These are phyloP conservation scores for Verticillium zaregamsianum DNA, from an alignment of 2,329 filamentous ascomycete genomes.

Conservation along the genomic window DNA sequence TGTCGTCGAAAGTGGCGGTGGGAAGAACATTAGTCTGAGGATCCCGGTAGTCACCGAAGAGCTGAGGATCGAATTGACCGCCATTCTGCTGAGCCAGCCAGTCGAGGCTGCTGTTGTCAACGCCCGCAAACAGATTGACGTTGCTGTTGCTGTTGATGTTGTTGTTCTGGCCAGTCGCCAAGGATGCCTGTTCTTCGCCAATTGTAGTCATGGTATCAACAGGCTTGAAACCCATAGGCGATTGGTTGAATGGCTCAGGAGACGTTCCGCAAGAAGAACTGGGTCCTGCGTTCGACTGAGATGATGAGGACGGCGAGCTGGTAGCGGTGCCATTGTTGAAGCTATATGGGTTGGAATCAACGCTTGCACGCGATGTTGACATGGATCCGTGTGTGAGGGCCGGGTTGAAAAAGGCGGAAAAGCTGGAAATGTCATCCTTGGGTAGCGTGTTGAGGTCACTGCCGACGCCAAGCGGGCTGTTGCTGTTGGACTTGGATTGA, in stretches of 20 bases:
- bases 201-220: slow-evolving; percentile 61
- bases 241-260: slow-evolving; percentile 70
- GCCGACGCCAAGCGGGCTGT: neutral
- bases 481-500: slow-evolving; percentile 20
- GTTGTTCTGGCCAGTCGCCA: slow-evolving; percentile 26
- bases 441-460: slow-evolving; percentile 13
- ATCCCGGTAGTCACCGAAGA: slow-evolving; percentile 91
- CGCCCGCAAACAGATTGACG: slow-evolving; percentile 23
- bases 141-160: neutral
- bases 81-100: slow-evolving; percentile 78
- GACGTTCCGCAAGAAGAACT: slow-evolving; percentile 72
- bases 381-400: slow-evolving; percentile 38
- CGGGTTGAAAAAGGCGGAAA: slow-evolving; percentile 57
- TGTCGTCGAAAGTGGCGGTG: slow-evolving; percentile 66
- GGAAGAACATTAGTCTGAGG: slow-evolving; percentile 75
- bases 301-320: slow-evolving; percentile 62
- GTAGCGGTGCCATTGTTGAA: slow-evolving; percentile 47
- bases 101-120: slow-evolving; percentile 58
- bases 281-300: slow-evolving; percentile 51
- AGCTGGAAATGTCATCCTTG: slow-evolving; percentile 50
- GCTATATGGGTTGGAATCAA: slow-evolving; percentile 46
- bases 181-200: slow-evolving; percentile 55
- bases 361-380: slow-evolving; percentile 40
- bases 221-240: slow-evolving; percentile 62
- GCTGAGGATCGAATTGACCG: slow-evolving; percentile 82